phyloP scores from a whole-genome alignment of 2,329 filamentous ascomycete species.

The Rosellinia necatrix region DNA sequence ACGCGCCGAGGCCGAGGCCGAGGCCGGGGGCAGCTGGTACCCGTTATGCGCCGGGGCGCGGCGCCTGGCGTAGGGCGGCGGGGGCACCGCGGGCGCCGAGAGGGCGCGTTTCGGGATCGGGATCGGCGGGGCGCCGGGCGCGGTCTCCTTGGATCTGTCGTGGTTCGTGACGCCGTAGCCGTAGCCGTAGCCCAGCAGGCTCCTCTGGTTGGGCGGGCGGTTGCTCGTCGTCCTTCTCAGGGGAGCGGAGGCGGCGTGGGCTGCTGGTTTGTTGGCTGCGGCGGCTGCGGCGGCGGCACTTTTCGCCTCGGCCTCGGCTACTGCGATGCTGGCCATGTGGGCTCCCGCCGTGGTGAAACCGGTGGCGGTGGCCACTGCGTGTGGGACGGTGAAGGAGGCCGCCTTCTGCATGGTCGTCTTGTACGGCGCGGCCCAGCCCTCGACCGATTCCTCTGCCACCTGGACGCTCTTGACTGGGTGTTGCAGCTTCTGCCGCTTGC shows the following conservation, averaged over 20 bases:
- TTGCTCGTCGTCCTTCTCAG: slow-evolving; percentile 30
- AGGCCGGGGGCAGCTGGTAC: slow-evolving; percentile 18
- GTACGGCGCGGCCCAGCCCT: slow-evolving; percentile 47
- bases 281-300: slow-evolving; percentile 27
- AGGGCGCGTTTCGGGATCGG: slow-evolving; percentile 35
- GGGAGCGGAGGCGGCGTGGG: slow-evolving; percentile 23
- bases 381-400: slow-evolving; percentile 61
- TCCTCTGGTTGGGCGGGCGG: slow-evolving; percentile 38
- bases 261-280: slow-evolving; percentile 14
- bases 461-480: slow-evolving; percentile 44
- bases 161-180: slow-evolving; percentile 40
- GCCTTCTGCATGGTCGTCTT: slow-evolving; percentile 66
- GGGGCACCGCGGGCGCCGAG: slow-evolving; percentile 23
- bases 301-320: slow-evolving; percentile 43
- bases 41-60: slow-evolving; percentile 6
- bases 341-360: slow-evolving; percentile 67
- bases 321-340: slow-evolving; percentile 51
- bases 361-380: slow-evolving; percentile 61
- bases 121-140: slow-evolving; percentile 5
- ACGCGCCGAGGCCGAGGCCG: too few relatives aligned
- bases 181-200: slow-evolving; percentile 40
- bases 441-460: slow-evolving; percentile 43
- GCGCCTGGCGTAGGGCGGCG: slow-evolving; percentile 23
- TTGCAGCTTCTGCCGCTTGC: slow-evolving; percentile 38
- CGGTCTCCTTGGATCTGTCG: slow-evolving; percentile 36